Evolutionary conservation across 192 early-diverging fungal genomes (phyloP), one percentile per base, ranked within the genome.

Genomic region (Paraglomus brasilianum): DNA sequence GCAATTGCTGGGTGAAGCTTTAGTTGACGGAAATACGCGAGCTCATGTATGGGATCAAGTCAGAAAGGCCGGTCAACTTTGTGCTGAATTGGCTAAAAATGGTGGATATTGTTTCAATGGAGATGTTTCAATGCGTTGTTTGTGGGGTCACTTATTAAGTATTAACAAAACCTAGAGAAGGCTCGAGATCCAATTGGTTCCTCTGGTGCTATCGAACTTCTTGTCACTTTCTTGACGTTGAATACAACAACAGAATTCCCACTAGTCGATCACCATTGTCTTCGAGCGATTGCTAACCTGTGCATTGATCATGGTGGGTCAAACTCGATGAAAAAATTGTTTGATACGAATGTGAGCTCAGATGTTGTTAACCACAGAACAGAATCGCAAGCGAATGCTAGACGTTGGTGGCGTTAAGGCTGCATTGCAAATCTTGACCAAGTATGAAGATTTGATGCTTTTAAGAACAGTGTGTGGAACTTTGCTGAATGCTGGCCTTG

Each of bases 241-340:
- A 63, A 74, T 73, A 72, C 46, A 47, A 51, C 51, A 42, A 71
- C 8, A 55, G 66, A 56, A 9, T 72, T 47, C 66, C 36, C 43
- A 17, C 58, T 69, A 5, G 70, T 76, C 5, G 74, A 77, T 71
- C 69, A 69, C 51, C 84, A 86, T 53, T 79, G 79, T 8, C 68
- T 86, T 50, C 76, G 84, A 43, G 76, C 75, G 3, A 65, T 84
- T 17, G 84, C 78, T 38, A 86, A 86, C 44, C 60, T 84, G 8
- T 86, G 82, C 40, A 78, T 86, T 59, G 77, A 82, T 69, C 75
- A 81, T 66, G 80, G 84, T 84, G 80, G 70, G 46, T 11, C 13
- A 48, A 55, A 51, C n/a, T 41, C 30, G 5, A 46, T 44, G 8
- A 43, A 40, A 42, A 40, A 47, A 52, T 43, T 63, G 42, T 17